A percentile compares a stretch with the other conserved stretches of the same genome.
Evolutionary conservation across 805 yeast genomes (phyloP).

Genomic region (Wickerhamiella alocasiicola): DNA sequence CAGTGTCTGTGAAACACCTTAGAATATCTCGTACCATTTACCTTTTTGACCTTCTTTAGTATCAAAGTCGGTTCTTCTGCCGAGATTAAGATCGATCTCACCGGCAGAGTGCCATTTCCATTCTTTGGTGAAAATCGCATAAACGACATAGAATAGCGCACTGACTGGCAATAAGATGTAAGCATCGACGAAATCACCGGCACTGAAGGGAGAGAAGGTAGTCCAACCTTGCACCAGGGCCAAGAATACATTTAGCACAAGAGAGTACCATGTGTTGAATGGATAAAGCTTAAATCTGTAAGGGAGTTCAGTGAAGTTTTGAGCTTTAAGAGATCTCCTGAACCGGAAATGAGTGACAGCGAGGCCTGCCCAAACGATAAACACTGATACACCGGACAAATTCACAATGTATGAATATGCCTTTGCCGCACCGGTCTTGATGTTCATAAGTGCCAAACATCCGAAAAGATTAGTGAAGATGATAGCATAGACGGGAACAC

Average conservation of each 20-base stretch:
- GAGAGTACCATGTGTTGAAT: conserved; percentile 36
- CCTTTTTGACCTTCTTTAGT: not conserved
- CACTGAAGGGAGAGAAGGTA: conserved; percentile 44
- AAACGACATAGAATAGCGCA: conserved; percentile 32
- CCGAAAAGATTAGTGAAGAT: conserved; percentile 38
- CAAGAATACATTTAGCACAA: conserved; percentile 39
- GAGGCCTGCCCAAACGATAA: conserved; percentile 54
- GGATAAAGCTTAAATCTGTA: conserved; percentile 44
- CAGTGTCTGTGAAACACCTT: too few species aligned
- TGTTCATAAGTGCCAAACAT: conserved; percentile 43
- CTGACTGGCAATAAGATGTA: conserved; percentile 53
- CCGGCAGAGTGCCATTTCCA: conserved; percentile 30
- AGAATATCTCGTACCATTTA: conserved; percentile 9
- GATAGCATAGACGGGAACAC: conserved; percentile 54
- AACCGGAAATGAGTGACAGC: conserved; percentile 46
- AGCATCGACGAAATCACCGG: conserved; percentile 45
- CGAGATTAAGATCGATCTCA: conserved; percentile 31
- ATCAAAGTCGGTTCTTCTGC: conserved; percentile 23
- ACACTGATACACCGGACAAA: conserved; percentile 53
- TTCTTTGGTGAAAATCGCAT: conserved; percentile 28
- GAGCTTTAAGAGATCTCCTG: conserved; percentile 35
- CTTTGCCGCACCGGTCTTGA: conserved; percentile 45
- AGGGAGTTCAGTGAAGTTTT: conserved; percentile 35
- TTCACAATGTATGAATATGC: conserved; percentile 52
- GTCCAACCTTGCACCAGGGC: conserved; percentile 59